Conservation (phyloP, 768 basidiomycete species). For the Lyophyllum semitale region DNA sequence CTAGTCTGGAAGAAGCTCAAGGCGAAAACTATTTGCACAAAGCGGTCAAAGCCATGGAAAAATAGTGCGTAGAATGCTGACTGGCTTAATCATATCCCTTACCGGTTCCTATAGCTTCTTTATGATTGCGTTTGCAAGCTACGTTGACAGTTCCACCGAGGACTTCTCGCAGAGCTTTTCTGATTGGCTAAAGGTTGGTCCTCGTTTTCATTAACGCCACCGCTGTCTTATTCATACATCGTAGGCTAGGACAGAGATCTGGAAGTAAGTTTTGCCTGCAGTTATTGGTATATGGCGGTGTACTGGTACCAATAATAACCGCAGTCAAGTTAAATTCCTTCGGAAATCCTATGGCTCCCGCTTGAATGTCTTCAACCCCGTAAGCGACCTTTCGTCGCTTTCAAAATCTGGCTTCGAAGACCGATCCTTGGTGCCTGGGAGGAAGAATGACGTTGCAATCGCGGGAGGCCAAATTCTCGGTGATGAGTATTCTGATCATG, state of each 20-base stretch:
- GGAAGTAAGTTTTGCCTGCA: constrained; percentile 65
- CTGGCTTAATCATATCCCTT: not conserved
- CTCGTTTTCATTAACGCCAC: not conserved
- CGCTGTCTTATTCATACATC: not conserved
- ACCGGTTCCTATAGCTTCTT: constrained; percentile 66
- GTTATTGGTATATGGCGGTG: not conserved
- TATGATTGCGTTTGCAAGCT: constrained; percentile 91
- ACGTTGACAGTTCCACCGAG: constrained; percentile 62
- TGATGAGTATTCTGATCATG: constrained; percentile 94
- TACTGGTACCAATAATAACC: not conserved
- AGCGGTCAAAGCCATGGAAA: constrained; percentile 79
- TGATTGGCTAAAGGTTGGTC: constrained; percentile 78
- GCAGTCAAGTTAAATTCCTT: constrained; percentile 83
- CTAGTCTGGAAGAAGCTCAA: constrained; percentile 68
- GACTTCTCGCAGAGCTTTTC: constrained; percentile 72
- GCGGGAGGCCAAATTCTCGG: constrained; percentile 85
- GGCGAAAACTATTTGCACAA: constrained; percentile 59
- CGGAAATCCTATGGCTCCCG: constrained; percentile 80
- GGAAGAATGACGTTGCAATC: constrained; percentile 73
- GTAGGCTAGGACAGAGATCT: constrained; percentile 86
- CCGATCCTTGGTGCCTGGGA: constrained; percentile 62
- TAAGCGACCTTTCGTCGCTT: constrained; percentile 82
- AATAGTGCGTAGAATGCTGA: constrained; percentile 65
- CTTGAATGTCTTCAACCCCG: constrained; percentile 88
- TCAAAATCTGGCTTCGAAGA: constrained; percentile 68